Evolutionary conservation across 768 basidiomycete species (phyloP).

Genomic region (Crucibulum laeve): DNA sequence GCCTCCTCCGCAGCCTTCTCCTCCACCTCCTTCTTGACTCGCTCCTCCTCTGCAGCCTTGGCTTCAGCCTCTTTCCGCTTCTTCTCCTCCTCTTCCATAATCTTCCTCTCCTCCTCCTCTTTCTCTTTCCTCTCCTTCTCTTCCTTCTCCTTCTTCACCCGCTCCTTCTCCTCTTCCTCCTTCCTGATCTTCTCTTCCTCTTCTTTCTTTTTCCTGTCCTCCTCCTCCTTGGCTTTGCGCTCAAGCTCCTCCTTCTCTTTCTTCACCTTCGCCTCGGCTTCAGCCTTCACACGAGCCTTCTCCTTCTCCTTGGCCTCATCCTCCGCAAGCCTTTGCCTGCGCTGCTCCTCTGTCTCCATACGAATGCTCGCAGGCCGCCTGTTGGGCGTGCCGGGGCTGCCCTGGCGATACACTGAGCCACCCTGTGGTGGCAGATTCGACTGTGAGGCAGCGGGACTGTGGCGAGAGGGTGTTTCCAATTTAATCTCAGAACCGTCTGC

Average conservation of each 20-base stretch:
- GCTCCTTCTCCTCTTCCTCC: conserved; percentile 47
- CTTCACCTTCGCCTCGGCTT: conserved; percentile 26
- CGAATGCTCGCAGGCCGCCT: conserved; percentile 42
- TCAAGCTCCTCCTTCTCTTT: conserved; percentile 21
- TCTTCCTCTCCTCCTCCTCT: conserved; percentile 29
- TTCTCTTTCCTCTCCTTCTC: conserved; percentile 32
- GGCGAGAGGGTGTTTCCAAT: conserved; percentile 49
- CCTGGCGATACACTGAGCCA: conserved; percentile 26
- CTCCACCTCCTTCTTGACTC: conserved; percentile 39
- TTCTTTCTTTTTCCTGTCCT: conserved; percentile 19
- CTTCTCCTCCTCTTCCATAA: conserved; percentile 44
- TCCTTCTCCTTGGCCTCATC: conserved; percentile 22
- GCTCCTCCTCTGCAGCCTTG: conserved; percentile 18
- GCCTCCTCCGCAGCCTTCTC: conserved; percentile 35
- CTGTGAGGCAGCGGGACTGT: conserved; percentile 34
- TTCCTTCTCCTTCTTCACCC: conserved; percentile 35
- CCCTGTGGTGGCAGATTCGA: conserved; percentile 28
- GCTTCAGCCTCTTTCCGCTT: conserved; percentile 13
- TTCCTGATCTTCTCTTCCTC: conserved; percentile 40
- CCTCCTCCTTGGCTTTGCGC: conserved; percentile 23
- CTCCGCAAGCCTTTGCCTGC: conserved; percentile 31
- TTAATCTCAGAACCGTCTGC: conserved; percentile 64
- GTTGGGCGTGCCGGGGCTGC: conserved; percentile 33
- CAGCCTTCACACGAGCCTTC: conserved; percentile 15
- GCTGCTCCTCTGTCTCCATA: conserved; percentile 57